A percentile compares a stretch with the other conserved stretches of the same genome.
These are phyloP conservation scores for Santalum album DNA, from an alignment of 164 flowering plant species.

Conservation along the genomic window DNA sequence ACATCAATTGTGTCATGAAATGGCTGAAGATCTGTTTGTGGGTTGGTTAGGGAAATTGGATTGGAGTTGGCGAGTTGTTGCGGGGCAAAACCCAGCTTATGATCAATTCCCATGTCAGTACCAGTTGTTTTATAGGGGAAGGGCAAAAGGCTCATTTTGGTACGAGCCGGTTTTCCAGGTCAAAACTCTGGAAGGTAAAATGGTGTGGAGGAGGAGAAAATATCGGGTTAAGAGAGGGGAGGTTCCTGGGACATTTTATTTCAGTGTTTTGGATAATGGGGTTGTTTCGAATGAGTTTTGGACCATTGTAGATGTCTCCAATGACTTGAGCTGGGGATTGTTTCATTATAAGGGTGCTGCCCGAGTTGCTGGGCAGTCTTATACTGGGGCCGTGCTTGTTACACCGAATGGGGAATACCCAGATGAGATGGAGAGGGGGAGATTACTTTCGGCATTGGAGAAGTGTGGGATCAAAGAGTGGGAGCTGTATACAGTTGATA, in stretches of 20 bases:
- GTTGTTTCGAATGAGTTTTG: conserved; percentile 91
- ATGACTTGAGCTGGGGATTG: conserved; percentile 88
- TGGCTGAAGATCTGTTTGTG: conserved; percentile 85
- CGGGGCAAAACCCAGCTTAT: conserved; percentile 98
- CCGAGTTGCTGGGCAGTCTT: conserved; percentile 83
- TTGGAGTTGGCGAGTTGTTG: conserved; percentile 98
- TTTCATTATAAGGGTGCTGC: conserved; percentile 94
- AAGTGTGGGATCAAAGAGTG: conserved; percentile 76
- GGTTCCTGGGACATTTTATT: conserved; percentile 66
- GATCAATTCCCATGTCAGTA: conserved; percentile 98
- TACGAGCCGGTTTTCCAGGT: conserved; percentile 96
- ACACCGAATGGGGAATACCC: conserved; percentile 77
- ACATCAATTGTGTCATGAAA: conserved; percentile 47
- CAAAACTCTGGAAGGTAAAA: conserved; percentile 56
- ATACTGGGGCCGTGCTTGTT: conserved; percentile 91
- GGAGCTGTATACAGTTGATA: conserved; percentile 77
- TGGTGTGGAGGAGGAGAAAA: conserved; percentile 84
- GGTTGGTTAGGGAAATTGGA: conserved; percentile 82
- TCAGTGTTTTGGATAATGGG: conserved; percentile 92
- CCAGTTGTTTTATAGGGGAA: conserved; percentile 89
- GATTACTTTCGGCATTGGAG: conserved; percentile 48
- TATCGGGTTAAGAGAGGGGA: conserved; percentile 75
- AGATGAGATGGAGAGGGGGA: conserved; percentile 22
- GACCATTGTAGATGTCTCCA: conserved; percentile 82
- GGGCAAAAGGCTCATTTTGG: conserved; percentile 90